These are phyloP conservation scores for Dysphania ambrosioides DNA, from an alignment of 148 eudicot species.

Conservation along the genomic window DNA sequence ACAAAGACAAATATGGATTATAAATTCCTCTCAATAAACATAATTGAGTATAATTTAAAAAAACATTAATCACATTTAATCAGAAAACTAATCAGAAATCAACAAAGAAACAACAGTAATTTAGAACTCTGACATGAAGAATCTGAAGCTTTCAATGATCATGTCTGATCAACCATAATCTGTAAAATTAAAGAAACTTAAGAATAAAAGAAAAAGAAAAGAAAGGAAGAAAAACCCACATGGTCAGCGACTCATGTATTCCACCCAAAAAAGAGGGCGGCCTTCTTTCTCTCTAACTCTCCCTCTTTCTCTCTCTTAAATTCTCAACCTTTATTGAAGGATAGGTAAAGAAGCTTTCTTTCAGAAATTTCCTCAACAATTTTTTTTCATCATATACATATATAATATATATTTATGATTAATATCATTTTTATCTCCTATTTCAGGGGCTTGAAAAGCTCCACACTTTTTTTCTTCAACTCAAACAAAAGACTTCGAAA, in stretches of 20 bases:
- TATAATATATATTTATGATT: slow-evolving; percentile 19
- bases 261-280: slow-evolving; percentile 27
- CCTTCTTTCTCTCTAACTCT: slow-evolving; percentile 22
- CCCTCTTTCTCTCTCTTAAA: slow-evolving; percentile 20
- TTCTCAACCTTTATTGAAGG: slow-evolving; percentile 35
- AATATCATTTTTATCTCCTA: slow-evolving; percentile 35
- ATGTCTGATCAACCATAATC: slow-evolving; percentile 21
- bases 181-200: slow-evolving; percentile 9
- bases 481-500: slow-evolving; percentile 11
- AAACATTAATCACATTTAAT: slow-evolving; percentile 16
- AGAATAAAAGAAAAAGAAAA: slow-evolving; percentile 9
- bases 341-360: slow-evolving; percentile 35
- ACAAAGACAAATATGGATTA: slow-evolving; percentile 4
- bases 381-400: slow-evolving; percentile 3
- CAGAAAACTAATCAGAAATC: neutral
- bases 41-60: neutral
- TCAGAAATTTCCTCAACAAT: slow-evolving; percentile 37
- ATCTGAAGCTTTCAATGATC: slow-evolving; percentile 4
- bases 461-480: slow-evolving; percentile 19
- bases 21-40: slow-evolving; percentile 10
- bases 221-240: slow-evolving; percentile 24
- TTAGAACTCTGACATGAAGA: slow-evolving; percentile 3
- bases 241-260: slow-evolving; percentile 30
- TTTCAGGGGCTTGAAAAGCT: slow-evolving; percentile 37
- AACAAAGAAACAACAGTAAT: neutral